Evolutionary conservation across 108 stramenopile genomes (phyloP), one percentile per base, ranked within the genome.

Genomic region (Nitzschia sp.): DNA sequence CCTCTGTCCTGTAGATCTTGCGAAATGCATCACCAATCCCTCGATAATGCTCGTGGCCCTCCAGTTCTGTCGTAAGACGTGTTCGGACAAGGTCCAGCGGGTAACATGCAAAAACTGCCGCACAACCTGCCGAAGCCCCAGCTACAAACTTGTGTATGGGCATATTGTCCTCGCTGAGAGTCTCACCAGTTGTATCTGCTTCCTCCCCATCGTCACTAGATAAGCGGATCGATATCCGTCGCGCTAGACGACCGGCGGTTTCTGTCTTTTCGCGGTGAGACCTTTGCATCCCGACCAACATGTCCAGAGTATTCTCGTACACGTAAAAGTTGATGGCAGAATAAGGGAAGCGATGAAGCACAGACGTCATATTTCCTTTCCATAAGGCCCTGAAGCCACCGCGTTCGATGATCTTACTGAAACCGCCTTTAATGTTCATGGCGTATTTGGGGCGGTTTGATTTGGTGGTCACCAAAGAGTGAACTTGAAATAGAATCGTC

Each of bases 361-460:
- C 92, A 11, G 89, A 90, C 15, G 95, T 96, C 54, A 90, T 92
- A 65, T 97, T 97, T 35, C 97, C 97, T 61, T 87, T 94, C 97
- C 97, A 97, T n/a, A 97, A 59, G 36, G 89, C 82, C 27, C 66
- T 33, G 8, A 94, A 30, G 2, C 97, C 97, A 24, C 95, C 95
- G 36, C 93, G 81, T 68, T 94, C 90, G 4, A 95, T 61, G 35
- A 97, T 90, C 58, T 95, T 94, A 8, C 62, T 26, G 49, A 93
- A 66, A 0, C 93, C 96, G 3, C 79, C 86, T 17, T 66, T 57
- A 18, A 92, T 55, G 19, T 77, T 80, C 77, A 88, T 83, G 71
- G 92, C 83, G 77, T 86, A 97, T 45, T 84, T 86, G 5, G 94
- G 92, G 11, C 90, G 82, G 51, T 91, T 60, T n/a, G 77, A 79